A percentile compares a stretch with the other conserved stretches of the same genome.
phyloP scores from a whole-genome alignment of 768 basidiomycete species.

The Suillus subluteus region DNA sequence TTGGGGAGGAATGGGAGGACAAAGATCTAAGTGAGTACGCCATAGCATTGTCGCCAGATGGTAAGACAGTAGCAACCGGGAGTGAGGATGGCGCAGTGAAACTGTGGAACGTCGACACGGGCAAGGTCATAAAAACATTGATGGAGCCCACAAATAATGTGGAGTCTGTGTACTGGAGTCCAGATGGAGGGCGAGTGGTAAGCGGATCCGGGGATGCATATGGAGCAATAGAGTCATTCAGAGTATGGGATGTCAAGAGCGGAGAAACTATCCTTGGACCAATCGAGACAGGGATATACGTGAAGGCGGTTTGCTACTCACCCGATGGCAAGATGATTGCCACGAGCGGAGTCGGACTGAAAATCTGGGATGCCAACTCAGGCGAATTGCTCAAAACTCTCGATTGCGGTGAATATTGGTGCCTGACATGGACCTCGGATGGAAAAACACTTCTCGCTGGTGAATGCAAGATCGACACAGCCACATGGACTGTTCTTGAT shows the following conservation, averaged over 20 bases:
- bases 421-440: neutral
- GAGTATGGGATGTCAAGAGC: neutral
- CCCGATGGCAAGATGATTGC: neutral
- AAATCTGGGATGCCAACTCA: neutral
- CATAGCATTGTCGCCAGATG: neutral
- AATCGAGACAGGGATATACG: neutral
- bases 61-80: neutral
- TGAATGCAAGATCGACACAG: neutral
- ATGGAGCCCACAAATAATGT: neutral
- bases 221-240: neutral
- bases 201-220: neutral
- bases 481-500: neutral
- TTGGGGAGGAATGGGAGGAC: neutral
- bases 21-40: neutral
- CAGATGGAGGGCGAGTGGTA: neutral
- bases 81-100: neutral
- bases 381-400: neutral
- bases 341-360: neutral
- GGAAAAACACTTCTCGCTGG: neutral
- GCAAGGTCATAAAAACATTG: neutral
- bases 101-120: neutral
- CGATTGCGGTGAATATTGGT: neutral
- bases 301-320: neutral
- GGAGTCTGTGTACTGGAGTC: neutral
- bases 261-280: neutral